A percentile compares a stretch with the other conserved stretches of the same genome.
Conservation (phyloP, 148 eudicot species). For the Rhododendron henanense region DNA sequence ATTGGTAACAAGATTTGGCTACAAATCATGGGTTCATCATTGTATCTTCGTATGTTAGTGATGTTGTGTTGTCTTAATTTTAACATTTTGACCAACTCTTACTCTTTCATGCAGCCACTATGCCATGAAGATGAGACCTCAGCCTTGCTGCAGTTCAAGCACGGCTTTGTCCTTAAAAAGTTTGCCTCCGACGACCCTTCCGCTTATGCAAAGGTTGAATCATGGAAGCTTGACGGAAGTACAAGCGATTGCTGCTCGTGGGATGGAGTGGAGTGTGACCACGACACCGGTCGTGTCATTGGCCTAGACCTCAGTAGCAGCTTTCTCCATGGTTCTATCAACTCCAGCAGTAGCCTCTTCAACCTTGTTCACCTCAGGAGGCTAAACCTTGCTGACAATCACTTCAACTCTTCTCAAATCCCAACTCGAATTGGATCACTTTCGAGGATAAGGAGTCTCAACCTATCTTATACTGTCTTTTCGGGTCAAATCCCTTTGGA, state of each 20-base stretch:
- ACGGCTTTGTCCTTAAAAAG: no score
- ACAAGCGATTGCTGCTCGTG: constrained; percentile 27
- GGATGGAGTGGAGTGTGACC: constrained; percentile 42
- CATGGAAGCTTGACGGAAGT: not conserved
- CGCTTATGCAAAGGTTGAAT: constrained; percentile 7
- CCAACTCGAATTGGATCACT: constrained; percentile 1
- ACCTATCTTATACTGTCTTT: not conserved
- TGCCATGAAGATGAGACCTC: no score
- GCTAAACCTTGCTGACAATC: constrained; percentile 26
- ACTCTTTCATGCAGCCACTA: no score
- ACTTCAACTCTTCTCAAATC: constrained; percentile 32
- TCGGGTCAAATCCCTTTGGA: not conserved
- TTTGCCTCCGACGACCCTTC: not conserved
- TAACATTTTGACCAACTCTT: no score
- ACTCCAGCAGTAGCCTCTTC: not conserved
- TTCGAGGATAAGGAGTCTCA: not conserved
- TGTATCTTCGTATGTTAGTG: no score
- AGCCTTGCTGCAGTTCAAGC: no score
- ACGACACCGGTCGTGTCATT: constrained; percentile 25
- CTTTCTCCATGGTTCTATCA: constrained; percentile 29
- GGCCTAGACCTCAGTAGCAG: constrained; percentile 41
- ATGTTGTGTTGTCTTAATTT: no score
- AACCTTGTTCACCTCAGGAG: constrained; percentile 21
- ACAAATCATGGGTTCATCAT: no score
- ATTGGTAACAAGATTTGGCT: no score